Percentiles rank a stretch among this genome's conserved stretches.
These are phyloP conservation scores for Brassica juncea DNA, from an alignment of 345 rosid genomes.

Conservation along the genomic window DNA sequence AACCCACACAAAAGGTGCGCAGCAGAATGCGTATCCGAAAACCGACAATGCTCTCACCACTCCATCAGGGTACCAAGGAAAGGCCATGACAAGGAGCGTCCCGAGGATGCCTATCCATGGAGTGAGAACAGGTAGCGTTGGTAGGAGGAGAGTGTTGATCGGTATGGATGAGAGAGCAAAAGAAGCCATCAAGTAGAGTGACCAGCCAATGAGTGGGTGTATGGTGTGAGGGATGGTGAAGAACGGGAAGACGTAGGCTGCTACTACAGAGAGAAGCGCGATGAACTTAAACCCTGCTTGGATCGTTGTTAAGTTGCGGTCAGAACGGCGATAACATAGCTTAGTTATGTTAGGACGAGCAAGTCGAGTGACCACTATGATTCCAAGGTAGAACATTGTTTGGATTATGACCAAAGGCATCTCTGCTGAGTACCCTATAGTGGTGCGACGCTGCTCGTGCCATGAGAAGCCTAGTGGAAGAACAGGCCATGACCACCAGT, in stretches of 20 bases:
- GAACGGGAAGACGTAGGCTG: constrained; percentile 75
- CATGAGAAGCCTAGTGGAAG: constrained; percentile 82
- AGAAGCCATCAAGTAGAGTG: constrained; percentile 70
- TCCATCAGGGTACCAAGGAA: constrained; percentile 77
- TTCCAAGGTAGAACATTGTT: constrained; percentile 60
- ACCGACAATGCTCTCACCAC: constrained; percentile 69
- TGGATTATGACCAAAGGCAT: constrained; percentile 71
- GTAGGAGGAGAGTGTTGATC: constrained; percentile 69
- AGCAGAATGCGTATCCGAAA: constrained; percentile 73
- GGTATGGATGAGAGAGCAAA: constrained; percentile 68
- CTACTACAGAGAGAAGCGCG: constrained; percentile 75
- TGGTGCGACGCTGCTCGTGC: constrained; percentile 78
- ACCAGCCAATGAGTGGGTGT: constrained; percentile 86
- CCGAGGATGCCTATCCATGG: constrained; percentile 75
- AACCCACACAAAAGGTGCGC: constrained; percentile 72
- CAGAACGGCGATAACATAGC: constrained; percentile 73
- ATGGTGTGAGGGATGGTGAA: constrained; percentile 82
- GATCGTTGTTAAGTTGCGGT: constrained; percentile 56
- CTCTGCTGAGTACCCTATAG: constrained; percentile 82
- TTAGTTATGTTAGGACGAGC: constrained; percentile 81
- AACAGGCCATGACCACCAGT: constrained; percentile 99
- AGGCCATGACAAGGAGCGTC: constrained; percentile 78
- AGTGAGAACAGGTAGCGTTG: constrained; percentile 56
- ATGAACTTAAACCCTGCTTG: constrained; percentile 61
- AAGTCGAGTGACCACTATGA: constrained; percentile 65